phyloP scores from a whole-genome alignment of 441 rosid genomes.

The Brassica hybrid region DNA sequence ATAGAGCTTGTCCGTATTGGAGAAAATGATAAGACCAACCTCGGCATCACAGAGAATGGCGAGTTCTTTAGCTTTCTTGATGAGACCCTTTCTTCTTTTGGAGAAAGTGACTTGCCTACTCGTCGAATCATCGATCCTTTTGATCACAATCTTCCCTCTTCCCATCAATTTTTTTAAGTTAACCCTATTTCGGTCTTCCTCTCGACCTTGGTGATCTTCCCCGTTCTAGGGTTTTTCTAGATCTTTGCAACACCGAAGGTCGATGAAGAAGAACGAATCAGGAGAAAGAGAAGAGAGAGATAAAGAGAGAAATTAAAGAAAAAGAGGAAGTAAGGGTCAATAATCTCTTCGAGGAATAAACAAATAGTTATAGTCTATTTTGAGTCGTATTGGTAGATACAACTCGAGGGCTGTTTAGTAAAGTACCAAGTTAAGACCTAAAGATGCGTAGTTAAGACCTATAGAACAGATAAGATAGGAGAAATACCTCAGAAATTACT shows the following conservation, averaged over 20 bases:
- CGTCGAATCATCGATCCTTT: conserved; percentile 4
- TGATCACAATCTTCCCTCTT: conserved; percentile 13
- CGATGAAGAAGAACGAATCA: conserved; percentile 6
- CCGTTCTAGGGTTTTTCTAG: conserved; percentile 16
- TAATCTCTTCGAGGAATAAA: conserved; percentile 31
- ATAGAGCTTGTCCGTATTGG: conserved; percentile 14
- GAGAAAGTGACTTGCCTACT: conserved; percentile 14
- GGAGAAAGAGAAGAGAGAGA: background rate
- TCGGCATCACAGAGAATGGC: conserved; percentile 10
- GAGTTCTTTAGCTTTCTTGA: conserved; percentile 9
- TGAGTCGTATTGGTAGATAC: conserved; percentile 18
- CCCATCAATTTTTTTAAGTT: background rate
- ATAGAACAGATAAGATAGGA: conserved; percentile 12
- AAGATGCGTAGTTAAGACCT: background rate
- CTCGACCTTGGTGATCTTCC: conserved; percentile 10
- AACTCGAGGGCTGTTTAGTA: conserved; percentile 30
- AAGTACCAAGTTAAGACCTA: conserved; percentile 21
- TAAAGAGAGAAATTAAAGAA: background rate
- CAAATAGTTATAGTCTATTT: conserved; percentile 7
- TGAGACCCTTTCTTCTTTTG: conserved; percentile 14
- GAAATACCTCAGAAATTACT: background rate
- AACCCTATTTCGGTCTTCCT: background rate
- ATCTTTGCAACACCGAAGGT: conserved; percentile 4
- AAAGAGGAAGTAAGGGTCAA: background rate
- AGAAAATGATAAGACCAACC: conserved; percentile 9